Percentiles rank a stretch among this genome's conserved stretches.
Conservation (phyloP, 768 basidiomycete species). For the Naganishia vishniacii region DNA sequence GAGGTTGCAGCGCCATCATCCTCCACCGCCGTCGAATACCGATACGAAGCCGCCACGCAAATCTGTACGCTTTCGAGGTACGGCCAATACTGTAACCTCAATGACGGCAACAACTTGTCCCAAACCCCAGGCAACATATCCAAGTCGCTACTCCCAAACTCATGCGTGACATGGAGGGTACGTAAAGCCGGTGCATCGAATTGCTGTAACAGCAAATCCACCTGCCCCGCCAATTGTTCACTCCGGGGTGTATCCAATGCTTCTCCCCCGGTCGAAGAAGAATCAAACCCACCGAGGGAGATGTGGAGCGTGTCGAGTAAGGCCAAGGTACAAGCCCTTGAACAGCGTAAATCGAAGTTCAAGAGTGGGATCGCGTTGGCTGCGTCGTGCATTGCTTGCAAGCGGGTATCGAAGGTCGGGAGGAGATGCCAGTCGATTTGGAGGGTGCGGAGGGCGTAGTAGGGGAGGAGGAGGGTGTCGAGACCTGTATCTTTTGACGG, state of each 20-base stretch:
- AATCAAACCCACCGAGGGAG: background rate
- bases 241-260: background rate
- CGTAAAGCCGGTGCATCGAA: background rate
- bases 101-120: background rate
- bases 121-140: background rate
- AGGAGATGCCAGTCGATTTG: slow-evolving; percentile 10
- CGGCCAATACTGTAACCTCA: background rate
- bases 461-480: background rate
- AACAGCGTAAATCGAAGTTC: background rate
- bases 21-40: background rate
- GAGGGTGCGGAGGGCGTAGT: background rate
- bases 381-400: background rate
- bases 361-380: background rate
- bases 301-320: background rate
- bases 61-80: background rate
- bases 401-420: background rate
- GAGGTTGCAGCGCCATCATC: background rate
- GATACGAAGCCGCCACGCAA: background rate
- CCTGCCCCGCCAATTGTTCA: background rate
- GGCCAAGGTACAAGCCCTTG: background rate
- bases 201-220: background rate
- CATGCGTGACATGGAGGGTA: background rate
- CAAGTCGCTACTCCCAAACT: background rate
- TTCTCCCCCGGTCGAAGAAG: too few relatives aligned
- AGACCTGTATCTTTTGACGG: background rate